These are phyloP conservation scores for Pelargonium citronellum DNA, from an alignment of 441 rosid species.

Conservation along the genomic window DNA sequence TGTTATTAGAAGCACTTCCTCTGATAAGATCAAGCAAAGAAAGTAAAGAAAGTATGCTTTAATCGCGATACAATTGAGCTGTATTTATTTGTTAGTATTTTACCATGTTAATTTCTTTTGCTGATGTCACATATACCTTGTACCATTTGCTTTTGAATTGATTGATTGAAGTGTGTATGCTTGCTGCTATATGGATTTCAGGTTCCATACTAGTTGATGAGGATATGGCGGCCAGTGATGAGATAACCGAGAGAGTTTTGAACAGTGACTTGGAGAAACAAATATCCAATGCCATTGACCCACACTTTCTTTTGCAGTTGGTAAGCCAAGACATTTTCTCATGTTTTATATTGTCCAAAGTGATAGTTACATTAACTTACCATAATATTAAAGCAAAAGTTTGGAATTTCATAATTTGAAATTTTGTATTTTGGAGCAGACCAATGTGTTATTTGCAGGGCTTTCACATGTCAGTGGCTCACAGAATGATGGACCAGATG, in stretches of 20 bases:
- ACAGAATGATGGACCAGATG: slow-evolving; percentile 39
- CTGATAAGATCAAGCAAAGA: slow-evolving; percentile 49
- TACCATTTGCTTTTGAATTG: slow-evolving; percentile 16
- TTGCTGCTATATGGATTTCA: slow-evolving; percentile 28
- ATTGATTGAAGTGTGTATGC: slow-evolving; percentile 21
- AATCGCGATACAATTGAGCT: slow-evolving; percentile 11
- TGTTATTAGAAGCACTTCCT: slow-evolving; percentile 77
- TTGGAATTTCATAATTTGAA: slow-evolving; percentile 10
- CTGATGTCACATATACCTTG: too few relatives aligned
- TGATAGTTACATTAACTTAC: neutral
- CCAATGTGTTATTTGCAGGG: slow-evolving; percentile 66
- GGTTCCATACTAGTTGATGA: slow-evolving; percentile 63
- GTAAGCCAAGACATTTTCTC: slow-evolving; percentile 34
- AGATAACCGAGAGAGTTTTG: slow-evolving; percentile 42
- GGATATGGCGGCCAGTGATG: slow-evolving; percentile 50
- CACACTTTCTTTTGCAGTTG: slow-evolving; percentile 88
- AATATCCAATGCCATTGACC: slow-evolving; percentile 67
- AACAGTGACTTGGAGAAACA: slow-evolving; percentile 55
- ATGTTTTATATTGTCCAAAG: neutral
- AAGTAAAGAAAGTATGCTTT: slow-evolving; percentile 53
- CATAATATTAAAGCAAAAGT: slow-evolving; percentile 14
- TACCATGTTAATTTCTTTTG: neutral
- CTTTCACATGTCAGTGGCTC: slow-evolving; percentile 34
- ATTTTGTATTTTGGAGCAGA: slow-evolving; percentile 46
- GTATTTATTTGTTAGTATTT: slow-evolving; percentile 8